Evolutionary conservation across 78 protist genomes (phyloP).

Genomic region (Monosiga brevicollis): DNA sequence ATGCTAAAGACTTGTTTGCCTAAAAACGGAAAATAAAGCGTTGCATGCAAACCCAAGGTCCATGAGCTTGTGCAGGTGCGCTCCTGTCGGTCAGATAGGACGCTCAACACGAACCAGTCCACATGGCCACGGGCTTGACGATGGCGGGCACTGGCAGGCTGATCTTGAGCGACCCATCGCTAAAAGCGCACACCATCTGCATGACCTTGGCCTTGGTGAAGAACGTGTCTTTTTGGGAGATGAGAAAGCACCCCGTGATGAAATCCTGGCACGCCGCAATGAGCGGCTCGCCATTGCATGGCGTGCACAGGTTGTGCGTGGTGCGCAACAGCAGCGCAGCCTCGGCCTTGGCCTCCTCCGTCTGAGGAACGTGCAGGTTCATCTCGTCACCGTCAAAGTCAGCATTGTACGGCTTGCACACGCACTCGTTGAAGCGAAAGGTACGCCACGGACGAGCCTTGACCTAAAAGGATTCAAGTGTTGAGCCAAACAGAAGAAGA

Average conservation of each 20-base stretch:
- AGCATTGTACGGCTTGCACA: slow-evolving; percentile 97
- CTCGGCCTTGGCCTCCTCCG: slow-evolving; percentile 66
- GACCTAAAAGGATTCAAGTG: not conserved
- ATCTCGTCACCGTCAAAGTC: slow-evolving; percentile 99
- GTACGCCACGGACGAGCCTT: slow-evolving; percentile 35
- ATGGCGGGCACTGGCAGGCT: slow-evolving; percentile 72
- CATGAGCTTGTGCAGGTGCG: no score
- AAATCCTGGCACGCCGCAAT: slow-evolving; percentile 97
- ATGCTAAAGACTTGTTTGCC: slow-evolving; percentile 94
- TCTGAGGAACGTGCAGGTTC: slow-evolving; percentile 92
- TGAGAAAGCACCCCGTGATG: slow-evolving; percentile 78
- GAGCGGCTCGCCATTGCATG: slow-evolving; percentile 93
- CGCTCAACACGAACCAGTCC: no score
- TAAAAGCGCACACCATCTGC: slow-evolving; percentile 25
- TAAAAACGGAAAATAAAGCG: no score
- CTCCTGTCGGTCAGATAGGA: no score
- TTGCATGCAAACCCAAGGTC: no score
- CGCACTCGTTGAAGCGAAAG: slow-evolving; percentile 94
- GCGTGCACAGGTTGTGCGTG: slow-evolving; percentile 82
- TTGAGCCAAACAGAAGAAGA: not conserved
- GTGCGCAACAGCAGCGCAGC: slow-evolving; percentile 17
- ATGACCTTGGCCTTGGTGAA: slow-evolving; percentile 52
- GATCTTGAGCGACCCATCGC: slow-evolving; percentile 4
- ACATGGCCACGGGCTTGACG: slow-evolving; percentile 80
- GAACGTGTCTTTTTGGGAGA: slow-evolving; percentile 81